phyloP scores from a whole-genome alignment of 768 basidiomycete species.

The Trametes elegans region DNA sequence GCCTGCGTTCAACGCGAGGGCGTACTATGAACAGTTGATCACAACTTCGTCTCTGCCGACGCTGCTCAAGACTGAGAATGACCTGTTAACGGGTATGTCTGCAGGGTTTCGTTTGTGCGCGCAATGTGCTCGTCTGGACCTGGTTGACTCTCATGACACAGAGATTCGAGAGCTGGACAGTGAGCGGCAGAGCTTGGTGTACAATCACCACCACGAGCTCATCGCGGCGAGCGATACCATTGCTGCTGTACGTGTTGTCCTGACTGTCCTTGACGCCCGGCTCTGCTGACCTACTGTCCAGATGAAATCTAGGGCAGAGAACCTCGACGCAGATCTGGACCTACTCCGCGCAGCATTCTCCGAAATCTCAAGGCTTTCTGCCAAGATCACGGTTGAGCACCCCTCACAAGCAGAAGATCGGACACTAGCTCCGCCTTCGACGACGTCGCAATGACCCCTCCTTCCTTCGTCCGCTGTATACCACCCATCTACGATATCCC shows the following conservation, averaged over 20 bases:
- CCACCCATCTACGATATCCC: background rate
- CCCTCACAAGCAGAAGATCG: background rate
- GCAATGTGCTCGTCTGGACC: background rate
- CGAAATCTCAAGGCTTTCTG: slow-evolving; percentile 77
- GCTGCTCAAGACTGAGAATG: slow-evolving; percentile 79
- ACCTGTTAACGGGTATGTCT: slow-evolving; percentile 62
- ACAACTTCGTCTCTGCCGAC: slow-evolving; percentile 73
- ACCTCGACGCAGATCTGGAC: slow-evolving; percentile 82
- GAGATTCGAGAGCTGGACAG: slow-evolving; percentile 87
- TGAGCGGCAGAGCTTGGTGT: slow-evolving; percentile 88
- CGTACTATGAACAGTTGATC: slow-evolving; percentile 84
- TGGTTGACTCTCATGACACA: slow-evolving; percentile 26
- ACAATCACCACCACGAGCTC: slow-evolving; percentile 94
- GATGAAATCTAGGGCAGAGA: slow-evolving; percentile 90
- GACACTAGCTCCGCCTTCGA: background rate
- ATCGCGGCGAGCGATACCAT: slow-evolving; percentile 94
- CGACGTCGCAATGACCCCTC: background rate
- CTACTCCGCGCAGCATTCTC: slow-evolving; percentile 77
- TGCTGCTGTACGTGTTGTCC: slow-evolving; percentile 54
- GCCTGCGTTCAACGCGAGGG: slow-evolving; percentile 74
- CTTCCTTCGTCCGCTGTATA: background rate
- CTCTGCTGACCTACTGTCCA: slow-evolving; percentile 28
- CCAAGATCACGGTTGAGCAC: slow-evolving; percentile 28
- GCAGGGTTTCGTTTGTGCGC: background rate
- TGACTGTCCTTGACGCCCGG: background rate